A percentile compares a stretch with the other conserved stretches of the same genome.
These are phyloP conservation scores for Leptodontidium sp. DNA, from an alignment of 2,329 filamentous ascomycete genomes.

Conservation along the genomic window DNA sequence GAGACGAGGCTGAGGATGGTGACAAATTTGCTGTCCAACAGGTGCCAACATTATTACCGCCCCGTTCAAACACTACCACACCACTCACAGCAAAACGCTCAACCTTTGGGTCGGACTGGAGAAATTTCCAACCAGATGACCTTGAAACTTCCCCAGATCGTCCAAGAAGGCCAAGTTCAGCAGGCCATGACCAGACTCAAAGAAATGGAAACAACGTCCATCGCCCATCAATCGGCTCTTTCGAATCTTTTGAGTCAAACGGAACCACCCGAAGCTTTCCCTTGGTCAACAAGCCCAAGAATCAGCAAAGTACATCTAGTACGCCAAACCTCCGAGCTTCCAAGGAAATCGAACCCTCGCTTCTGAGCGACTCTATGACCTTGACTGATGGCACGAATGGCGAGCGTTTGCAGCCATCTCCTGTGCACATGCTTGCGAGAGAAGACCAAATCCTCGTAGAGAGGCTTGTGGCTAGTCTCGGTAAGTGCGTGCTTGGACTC, in stretches of 20 bases:
- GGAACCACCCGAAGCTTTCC: slow-evolving; percentile 70
- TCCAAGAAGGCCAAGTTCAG: slow-evolving; percentile 31
- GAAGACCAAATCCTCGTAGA: slow-evolving; percentile 70
- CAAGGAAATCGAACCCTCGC: slow-evolving; percentile 30
- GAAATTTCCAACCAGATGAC: slow-evolving; percentile 25
- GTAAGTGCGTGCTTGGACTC: slow-evolving; percentile 66
- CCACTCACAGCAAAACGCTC: slow-evolving; percentile 39
- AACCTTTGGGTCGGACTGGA: slow-evolving; percentile 40
- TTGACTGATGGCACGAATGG: slow-evolving; percentile 30
- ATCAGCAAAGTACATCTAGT: slow-evolving; percentile 20
- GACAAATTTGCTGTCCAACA: slow-evolving; percentile 51
- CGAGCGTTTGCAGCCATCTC: slow-evolving; percentile 38
- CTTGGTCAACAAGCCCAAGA: slow-evolving; percentile 61
- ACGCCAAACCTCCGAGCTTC: slow-evolving; percentile 24
- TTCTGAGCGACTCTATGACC: slow-evolving; percentile 34
- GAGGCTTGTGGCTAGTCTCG: slow-evolving; percentile 65
- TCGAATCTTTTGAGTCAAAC: slow-evolving; percentile 51
- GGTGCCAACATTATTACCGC: slow-evolving; percentile 31
- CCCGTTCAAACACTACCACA: slow-evolving; percentile 25
- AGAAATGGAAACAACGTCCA: slow-evolving; percentile 47
- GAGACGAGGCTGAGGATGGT: slow-evolving; percentile 50
- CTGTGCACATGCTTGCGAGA: slow-evolving; percentile 45
- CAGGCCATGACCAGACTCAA: slow-evolving; percentile 29
- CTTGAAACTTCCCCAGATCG: slow-evolving; percentile 22
- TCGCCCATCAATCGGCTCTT: slow-evolving; percentile 64